Conservation (phyloP, 352 stramenopile species). For the Globisporangium solare region DNA sequence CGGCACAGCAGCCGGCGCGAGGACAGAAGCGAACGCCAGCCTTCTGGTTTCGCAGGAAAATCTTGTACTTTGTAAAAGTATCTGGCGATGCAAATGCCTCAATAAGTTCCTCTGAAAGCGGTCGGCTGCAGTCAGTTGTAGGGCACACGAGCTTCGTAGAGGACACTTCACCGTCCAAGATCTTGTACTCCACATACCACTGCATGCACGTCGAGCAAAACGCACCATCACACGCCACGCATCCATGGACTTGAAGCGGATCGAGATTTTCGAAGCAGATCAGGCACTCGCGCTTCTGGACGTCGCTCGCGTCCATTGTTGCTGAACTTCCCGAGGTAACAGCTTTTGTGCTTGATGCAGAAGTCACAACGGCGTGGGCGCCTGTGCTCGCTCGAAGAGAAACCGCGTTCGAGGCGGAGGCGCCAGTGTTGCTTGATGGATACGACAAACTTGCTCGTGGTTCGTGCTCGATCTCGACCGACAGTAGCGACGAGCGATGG, state of each 20-base stretch:
- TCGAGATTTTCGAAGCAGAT: constrained; percentile 74
- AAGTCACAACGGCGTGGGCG: not conserved
- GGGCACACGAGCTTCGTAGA: constrained; percentile 70
- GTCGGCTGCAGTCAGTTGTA: constrained; percentile 42
- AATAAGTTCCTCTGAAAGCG: constrained; percentile 48
- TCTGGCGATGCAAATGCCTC: constrained; percentile 41
- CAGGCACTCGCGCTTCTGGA: constrained; percentile 41
- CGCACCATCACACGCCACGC: constrained; percentile 29
- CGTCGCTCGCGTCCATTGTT: constrained; percentile 23
- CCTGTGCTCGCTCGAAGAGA: not conserved
- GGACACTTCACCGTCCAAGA: constrained; percentile 71
- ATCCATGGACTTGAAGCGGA: constrained; percentile 37
- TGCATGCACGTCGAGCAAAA: constrained; percentile 63
- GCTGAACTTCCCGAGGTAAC: not conserved
- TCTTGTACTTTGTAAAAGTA: constrained; percentile 59
- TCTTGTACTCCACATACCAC: constrained; percentile 77
- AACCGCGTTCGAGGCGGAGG: not conserved
- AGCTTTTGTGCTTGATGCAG: not conserved
- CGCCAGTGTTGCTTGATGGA: not conserved
- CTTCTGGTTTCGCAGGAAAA: constrained; percentile 60
- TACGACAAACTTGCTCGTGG: not conserved
- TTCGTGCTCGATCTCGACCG: not conserved
- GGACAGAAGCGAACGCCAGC: constrained; percentile 71
- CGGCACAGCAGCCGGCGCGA: constrained; percentile 49
- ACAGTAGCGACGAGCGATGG: constrained; percentile 15